A percentile compares a stretch with the other conserved stretches of the same genome.
Conservation (phyloP, 2,329 filamentous ascomycete species). For the Phaeosphaeria sp. region DNA sequence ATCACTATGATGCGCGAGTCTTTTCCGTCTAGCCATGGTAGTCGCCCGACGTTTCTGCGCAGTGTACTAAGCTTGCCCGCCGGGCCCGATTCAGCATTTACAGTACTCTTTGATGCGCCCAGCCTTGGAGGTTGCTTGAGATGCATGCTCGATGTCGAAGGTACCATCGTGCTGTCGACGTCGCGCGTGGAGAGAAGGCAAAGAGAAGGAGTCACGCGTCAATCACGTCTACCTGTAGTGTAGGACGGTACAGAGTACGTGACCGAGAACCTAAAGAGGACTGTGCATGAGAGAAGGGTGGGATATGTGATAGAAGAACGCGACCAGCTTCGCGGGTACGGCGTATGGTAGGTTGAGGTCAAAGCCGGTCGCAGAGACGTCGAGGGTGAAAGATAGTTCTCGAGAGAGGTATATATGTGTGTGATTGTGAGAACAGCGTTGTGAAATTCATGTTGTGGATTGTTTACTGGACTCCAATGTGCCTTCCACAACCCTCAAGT, state of each 20-base stretch:
- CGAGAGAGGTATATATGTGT: conserved; percentile 12
- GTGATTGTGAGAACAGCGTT: conserved; percentile 2
- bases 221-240: background rate
- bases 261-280: background rate
- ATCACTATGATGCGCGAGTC: conserved; percentile 8
- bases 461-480: conserved; percentile 1
- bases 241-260: background rate
- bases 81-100: background rate
- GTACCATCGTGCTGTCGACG: background rate
- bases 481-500: conserved; percentile 1
- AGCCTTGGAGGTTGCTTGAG: background rate
- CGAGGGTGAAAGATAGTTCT: conserved; percentile 11
- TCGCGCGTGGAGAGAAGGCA: background rate
- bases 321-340: conserved; percentile 20
- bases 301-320: conserved; percentile 1
- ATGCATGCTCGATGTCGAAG: background rate
- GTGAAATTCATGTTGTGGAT: conserved; percentile 1
- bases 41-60: conserved; percentile 21
- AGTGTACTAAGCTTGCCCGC: conserved; percentile 16
- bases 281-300: background rate
- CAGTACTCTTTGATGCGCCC: background rate
- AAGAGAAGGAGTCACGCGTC: background rate
- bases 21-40: conserved; percentile 42
- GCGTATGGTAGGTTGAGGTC: background rate
- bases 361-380: conserved; percentile 21